These are phyloP conservation scores for Nitzschia putrida DNA, from an alignment of 108 stramenopile genomes.

Conservation along the genomic window DNA sequence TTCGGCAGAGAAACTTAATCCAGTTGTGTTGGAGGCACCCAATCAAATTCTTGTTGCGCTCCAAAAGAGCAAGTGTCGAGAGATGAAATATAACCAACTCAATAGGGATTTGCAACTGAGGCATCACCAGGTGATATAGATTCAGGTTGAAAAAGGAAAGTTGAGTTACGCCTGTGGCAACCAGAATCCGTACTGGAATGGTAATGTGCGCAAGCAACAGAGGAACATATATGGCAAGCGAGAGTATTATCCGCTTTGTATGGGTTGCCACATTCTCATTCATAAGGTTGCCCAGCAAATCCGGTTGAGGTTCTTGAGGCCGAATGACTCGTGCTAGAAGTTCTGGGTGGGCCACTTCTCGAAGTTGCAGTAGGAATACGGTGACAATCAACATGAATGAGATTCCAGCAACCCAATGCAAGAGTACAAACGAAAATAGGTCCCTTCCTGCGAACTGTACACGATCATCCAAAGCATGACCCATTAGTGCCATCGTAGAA, in stretches of 20 bases:
- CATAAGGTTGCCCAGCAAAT: slow-evolving; percentile 90
- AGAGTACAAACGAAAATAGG: slow-evolving; percentile 69
- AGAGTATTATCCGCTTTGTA: slow-evolving; percentile 79
- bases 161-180: slow-evolving; percentile 36
- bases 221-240: slow-evolving; percentile 69
- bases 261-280: slow-evolving; percentile 85
- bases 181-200: slow-evolving; percentile 58
- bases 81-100: slow-evolving; percentile 92
- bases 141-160: slow-evolving; percentile 65
- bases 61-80: slow-evolving; percentile 86
- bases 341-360: slow-evolving; percentile 94
- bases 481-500: slow-evolving; percentile 65
- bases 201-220: slow-evolving; percentile 69
- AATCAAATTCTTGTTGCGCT: slow-evolving; percentile 83
- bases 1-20: slow-evolving; percentile 58
- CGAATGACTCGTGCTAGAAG: slow-evolving; percentile 82
- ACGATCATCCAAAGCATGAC: slow-evolving; percentile 50
- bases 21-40: slow-evolving; percentile 79
- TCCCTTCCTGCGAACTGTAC: slow-evolving; percentile 70
- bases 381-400: slow-evolving; percentile 97
- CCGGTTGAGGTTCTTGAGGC: slow-evolving; percentile 98
- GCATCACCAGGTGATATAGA: slow-evolving; percentile 79
- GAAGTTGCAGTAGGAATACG: slow-evolving; percentile 88
- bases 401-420: slow-evolving; percentile 94
- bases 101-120: slow-evolving; percentile 88